These are phyloP conservation scores for Alternaria tenuissima DNA, from an alignment of 2,329 filamentous ascomycete genomes.

Conservation along the genomic window DNA sequence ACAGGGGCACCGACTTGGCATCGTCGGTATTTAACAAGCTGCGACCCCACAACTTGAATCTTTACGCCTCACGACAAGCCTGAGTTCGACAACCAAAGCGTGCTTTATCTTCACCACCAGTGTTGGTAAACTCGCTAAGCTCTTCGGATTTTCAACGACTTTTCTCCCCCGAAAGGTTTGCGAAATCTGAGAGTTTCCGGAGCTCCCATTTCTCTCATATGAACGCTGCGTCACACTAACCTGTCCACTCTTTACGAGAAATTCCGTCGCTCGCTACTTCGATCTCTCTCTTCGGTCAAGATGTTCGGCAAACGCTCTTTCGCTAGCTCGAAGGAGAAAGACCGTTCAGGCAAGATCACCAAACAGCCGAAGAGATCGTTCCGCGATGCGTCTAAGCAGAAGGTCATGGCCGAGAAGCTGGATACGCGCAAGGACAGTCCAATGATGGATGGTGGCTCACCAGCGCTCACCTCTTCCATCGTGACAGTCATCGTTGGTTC, in stretches of 20 bases:
- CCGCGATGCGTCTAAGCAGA: constrained; percentile 80
- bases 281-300: constrained; percentile 56
- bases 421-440: constrained; percentile 68
- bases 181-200: constrained; percentile 59
- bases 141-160: constrained; percentile 44
- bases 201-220: constrained; percentile 57
- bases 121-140: constrained; percentile 48
- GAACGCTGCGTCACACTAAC: constrained; percentile 62
- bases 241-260: constrained; percentile 58
- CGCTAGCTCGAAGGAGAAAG: constrained; percentile 75
- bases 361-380: constrained; percentile 79
- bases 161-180: constrained; percentile 44
- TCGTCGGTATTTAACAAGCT: constrained; percentile 40
- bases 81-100: constrained; percentile 53
- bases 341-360: constrained; percentile 87
- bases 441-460: constrained; percentile 58
- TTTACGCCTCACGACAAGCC: constrained; percentile 51
- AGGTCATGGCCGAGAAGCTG: constrained; percentile 74
- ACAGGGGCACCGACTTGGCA: constrained; percentile 42
- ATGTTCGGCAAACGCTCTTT: constrained; percentile 94
- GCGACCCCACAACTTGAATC: constrained; percentile 39
- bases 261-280: constrained; percentile 51
- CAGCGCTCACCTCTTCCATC: constrained; percentile 73
- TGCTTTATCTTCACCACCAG: constrained; percentile 45
- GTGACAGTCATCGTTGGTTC: constrained; percentile 84